Percentiles rank a stretch among this genome's conserved stretches.
phyloP scores from a whole-genome alignment of 768 basidiomycete species.

The Tylopilus cervinicoccineus region DNA sequence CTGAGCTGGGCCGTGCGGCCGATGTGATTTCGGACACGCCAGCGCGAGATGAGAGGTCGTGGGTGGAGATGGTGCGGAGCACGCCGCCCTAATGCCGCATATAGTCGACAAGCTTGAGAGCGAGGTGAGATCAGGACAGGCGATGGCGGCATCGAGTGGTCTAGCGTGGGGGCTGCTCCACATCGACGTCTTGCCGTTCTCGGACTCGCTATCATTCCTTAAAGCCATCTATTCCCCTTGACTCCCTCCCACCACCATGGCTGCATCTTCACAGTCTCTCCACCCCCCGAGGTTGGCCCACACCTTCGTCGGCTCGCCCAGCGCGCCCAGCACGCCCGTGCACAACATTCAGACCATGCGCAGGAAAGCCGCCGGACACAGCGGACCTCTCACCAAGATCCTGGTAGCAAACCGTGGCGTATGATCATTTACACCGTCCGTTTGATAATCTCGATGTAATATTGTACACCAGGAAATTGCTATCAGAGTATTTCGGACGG shows the following conservation, averaged over 20 bases:
- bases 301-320: constrained; percentile 71
- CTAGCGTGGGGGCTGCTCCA: neutral
- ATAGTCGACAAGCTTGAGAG: constrained; percentile 7
- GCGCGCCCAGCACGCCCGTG: constrained; percentile 78
- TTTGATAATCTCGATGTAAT: constrained; percentile 3
- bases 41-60: neutral
- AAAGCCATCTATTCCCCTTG: constrained; percentile 12
- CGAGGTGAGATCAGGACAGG: neutral
- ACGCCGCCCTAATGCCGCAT: constrained; percentile 33
- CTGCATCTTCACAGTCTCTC: constrained; percentile 35
- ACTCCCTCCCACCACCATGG: constrained; percentile 22
- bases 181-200: neutral
- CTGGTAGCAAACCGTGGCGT: constrained; percentile 91
- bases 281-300: constrained; percentile 72
- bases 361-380: constrained; percentile 86
- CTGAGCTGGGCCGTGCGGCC: neutral
- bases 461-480: constrained; percentile 80
- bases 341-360: constrained; percentile 91
- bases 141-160: neutral
- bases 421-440: constrained; percentile 29
- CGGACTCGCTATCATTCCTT: constrained; percentile 1
- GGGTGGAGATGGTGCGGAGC: constrained; percentile 14
- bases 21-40: constrained; percentile 3
- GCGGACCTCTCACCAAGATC: constrained; percentile 87
- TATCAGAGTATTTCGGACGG: constrained; percentile 95